Percentiles rank a stretch among this genome's conserved stretches.
These are phyloP conservation scores for Colletotrichum brevisporum DNA, from an alignment of 2,329 filamentous ascomycete species.

Conservation along the genomic window DNA sequence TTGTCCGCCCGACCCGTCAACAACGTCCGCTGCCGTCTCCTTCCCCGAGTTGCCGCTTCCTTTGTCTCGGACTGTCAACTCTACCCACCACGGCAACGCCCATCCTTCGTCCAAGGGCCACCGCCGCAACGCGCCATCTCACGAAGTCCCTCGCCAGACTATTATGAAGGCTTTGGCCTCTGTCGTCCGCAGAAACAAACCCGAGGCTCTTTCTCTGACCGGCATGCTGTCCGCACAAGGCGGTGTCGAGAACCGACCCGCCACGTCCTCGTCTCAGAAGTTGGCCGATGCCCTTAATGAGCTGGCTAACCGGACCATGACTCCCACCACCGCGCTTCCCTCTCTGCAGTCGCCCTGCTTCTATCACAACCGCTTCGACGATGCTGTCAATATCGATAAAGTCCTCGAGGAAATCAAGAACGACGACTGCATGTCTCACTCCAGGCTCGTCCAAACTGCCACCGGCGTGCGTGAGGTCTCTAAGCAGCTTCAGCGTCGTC, in stretches of 20 bases:
- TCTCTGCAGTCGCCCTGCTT: slow-evolving; percentile 94
- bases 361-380: slow-evolving; percentile 97
- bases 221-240: slow-evolving; percentile 68
- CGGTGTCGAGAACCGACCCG: slow-evolving; percentile 54
- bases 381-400: slow-evolving; percentile 94
- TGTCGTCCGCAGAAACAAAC: slow-evolving; percentile 70
- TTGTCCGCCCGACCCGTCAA: slow-evolving; percentile 18
- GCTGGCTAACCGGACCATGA: slow-evolving; percentile 59
- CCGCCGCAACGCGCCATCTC: slow-evolving; percentile 67
- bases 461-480: slow-evolving; percentile 96
- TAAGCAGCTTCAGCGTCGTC: slow-evolving; percentile 91
- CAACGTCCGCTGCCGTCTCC: slow-evolving; percentile 36
- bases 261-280: slow-evolving; percentile 69
- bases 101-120: slow-evolving; percentile 46
- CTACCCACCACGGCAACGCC: slow-evolving; percentile 22
- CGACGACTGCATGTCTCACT: slow-evolving; percentile 93
- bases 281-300: slow-evolving; percentile 74
- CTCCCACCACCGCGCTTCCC: slow-evolving; percentile 69
- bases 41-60: slow-evolving; percentile 44
- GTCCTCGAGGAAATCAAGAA: slow-evolving; percentile 94
- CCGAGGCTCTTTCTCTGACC: slow-evolving; percentile 74
- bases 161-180: slow-evolving; percentile 87
- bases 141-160: slow-evolving; percentile 83
- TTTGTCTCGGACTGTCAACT: slow-evolving; percentile 31
- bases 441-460: slow-evolving; percentile 92